phyloP scores from a whole-genome alignment of 163 green algal species.

The Trebouxiophyceae sp. region DNA sequence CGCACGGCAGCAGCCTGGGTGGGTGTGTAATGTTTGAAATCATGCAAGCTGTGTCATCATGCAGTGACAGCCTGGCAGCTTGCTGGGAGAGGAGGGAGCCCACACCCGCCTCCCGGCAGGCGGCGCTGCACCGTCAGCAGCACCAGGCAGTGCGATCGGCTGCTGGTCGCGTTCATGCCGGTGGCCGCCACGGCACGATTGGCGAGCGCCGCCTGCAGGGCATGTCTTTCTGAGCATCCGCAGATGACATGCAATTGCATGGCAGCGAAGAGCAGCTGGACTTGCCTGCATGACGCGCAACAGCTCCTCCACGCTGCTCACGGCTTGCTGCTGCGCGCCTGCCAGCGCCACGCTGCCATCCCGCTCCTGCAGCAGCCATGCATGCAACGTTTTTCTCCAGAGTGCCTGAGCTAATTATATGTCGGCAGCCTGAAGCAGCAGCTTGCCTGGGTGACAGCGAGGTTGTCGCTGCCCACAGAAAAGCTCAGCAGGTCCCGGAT shows the following conservation, averaged over 20 bases:
- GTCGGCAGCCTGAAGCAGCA: too few species aligned
- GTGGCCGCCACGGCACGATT: constrained; percentile 54
- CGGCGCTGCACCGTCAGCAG: too few species aligned
- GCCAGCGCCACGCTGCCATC: not conserved
- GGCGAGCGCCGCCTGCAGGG: constrained; percentile 25
- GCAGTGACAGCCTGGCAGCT: too few species aligned
- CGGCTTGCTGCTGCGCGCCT: not conserved
- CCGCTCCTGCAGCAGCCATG: not conserved
- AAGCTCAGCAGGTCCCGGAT: constrained; percentile 63
- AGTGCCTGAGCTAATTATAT: too few species aligned
- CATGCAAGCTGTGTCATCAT: too few species aligned
- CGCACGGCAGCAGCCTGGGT: constrained; percentile 57
- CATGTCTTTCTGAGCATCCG: constrained; percentile 1
- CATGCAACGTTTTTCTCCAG: too few species aligned
- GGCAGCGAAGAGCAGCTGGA: too few species aligned
- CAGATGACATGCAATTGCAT: too few species aligned
- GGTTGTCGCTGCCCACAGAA: constrained; percentile 39
- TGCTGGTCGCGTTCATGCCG: constrained; percentile 68
- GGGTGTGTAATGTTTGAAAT: constrained; percentile 59
- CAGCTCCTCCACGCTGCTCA: not conserved
- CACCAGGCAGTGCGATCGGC: constrained; percentile 65
- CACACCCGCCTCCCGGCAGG: too few species aligned
- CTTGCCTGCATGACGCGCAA: not conserved
- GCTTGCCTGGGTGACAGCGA: constrained; percentile 8
- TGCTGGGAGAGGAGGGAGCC: too few species aligned